Percentiles rank a stretch among this genome's conserved stretches.
These are phyloP conservation scores for Phyllosticta ampelicida DNA, from an alignment of 2,329 filamentous ascomycete species.

Conservation along the genomic window DNA sequence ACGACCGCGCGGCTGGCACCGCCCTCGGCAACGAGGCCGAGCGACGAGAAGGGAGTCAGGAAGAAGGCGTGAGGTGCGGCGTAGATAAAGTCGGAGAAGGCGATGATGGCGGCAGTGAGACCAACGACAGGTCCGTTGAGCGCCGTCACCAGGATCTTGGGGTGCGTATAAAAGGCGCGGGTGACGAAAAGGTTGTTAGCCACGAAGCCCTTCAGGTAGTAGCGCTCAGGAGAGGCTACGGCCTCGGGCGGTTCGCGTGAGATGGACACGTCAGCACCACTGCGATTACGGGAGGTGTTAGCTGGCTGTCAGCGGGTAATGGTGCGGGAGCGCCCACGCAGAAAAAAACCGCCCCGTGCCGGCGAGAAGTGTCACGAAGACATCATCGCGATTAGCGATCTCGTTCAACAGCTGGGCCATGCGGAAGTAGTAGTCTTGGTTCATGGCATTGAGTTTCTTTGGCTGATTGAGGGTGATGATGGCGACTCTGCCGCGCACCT, in stretches of 20 bases:
- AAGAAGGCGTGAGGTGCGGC: conserved; percentile 70
- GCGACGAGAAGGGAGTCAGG: conserved; percentile 80
- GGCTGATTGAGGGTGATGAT: conserved; percentile 78
- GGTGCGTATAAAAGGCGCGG: conserved; percentile 82
- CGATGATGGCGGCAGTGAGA: conserved; percentile 71
- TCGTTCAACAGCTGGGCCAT: conserved; percentile 64
- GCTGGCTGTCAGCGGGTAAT: neutral
- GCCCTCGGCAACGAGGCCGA: conserved; percentile 85
- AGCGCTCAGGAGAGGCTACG: conserved; percentile 33
- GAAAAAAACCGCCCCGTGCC: conserved; percentile 78
- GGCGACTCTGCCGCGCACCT: conserved; percentile 60
- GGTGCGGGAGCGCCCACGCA: conserved; percentile 49
- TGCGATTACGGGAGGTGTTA: conserved; percentile 26
- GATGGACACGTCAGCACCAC: conserved; percentile 67
- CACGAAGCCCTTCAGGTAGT: conserved; percentile 62
- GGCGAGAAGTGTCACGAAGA: conserved; percentile 74
- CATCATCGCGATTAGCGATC: conserved; percentile 65
- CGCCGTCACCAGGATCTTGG: conserved; percentile 83
- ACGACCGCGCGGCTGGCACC: conserved; percentile 71
- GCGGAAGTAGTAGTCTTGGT: conserved; percentile 61
- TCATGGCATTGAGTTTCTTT: conserved; percentile 79
- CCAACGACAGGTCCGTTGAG: conserved; percentile 89
- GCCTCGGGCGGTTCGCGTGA: conserved; percentile 30
- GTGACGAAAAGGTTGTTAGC: conserved; percentile 83
- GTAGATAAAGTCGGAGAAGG: conserved; percentile 89